Conservation (phyloP, 2,329 filamentous ascomycete genomes). For the Ophiostoma himal-ulmi region DNA sequence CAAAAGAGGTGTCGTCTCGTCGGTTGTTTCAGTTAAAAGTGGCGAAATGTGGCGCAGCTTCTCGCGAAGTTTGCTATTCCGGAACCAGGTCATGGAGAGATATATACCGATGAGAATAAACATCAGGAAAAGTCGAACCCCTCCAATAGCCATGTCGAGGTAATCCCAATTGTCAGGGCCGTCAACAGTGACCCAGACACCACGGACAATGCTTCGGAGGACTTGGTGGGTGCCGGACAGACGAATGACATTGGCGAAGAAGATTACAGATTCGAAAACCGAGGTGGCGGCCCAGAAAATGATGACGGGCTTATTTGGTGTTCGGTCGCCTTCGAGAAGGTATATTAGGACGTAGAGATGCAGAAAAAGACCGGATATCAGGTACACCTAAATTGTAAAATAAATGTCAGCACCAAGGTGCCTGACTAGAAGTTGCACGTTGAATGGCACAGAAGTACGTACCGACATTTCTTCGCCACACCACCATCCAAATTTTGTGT, state of each 20-base stretch:
- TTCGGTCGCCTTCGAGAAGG: conserved; percentile 68
- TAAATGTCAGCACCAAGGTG: conserved; percentile 9
- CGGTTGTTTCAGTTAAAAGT: conserved; percentile 22
- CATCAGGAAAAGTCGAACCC: conserved; percentile 39
- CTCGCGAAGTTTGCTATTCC: conserved; percentile 35
- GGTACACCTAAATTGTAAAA: conserved; percentile 24
- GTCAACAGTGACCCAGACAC: conserved; percentile 37
- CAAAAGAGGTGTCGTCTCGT: conserved; percentile 60
- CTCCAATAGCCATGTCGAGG: conserved; percentile 60
- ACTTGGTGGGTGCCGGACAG: conserved; percentile 50
- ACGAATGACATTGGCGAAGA: conserved; percentile 61
- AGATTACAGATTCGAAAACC: conserved; percentile 66
- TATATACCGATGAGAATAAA: conserved; percentile 51
- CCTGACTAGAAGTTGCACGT: not conserved
- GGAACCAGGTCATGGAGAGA: conserved; percentile 40
- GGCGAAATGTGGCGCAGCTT: conserved; percentile 38
- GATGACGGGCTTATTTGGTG: conserved; percentile 74
- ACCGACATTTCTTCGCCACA: conserved; percentile 55
- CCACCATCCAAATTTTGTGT: conserved; percentile 60
- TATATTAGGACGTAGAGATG: conserved; percentile 25
- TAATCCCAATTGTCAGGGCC: conserved; percentile 49
- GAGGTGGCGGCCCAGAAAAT: conserved; percentile 70
- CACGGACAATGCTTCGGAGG: conserved; percentile 32
- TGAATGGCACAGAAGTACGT: conserved; percentile 22
- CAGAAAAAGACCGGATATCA: conserved; percentile 25